Evolutionary conservation across 2,329 filamentous ascomycete genomes (phyloP), one percentile per base, ranked within the genome.

Genomic region (Penicillium paneum): DNA sequence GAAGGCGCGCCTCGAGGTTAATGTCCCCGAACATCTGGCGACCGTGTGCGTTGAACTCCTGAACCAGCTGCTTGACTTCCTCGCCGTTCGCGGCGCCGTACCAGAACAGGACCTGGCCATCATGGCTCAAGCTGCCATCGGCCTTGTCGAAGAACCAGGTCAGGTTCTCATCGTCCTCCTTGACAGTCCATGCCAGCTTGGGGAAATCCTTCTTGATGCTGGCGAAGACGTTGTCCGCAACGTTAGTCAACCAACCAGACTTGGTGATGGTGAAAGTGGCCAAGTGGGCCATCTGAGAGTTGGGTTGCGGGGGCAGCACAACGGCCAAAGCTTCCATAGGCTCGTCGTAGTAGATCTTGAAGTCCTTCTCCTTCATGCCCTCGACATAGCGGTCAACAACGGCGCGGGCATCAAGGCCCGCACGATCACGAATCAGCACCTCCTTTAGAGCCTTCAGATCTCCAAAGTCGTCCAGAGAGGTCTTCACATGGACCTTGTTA

Each of bases 111-210:
- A 97, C 90, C 68, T 92, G 90, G 55, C 91, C 91, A 63, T 90
- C 86, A 52, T 87, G 85, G 59, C 88, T 90, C 66, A 97, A 83
- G 74, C 90, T 96, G 53, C 94, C 93, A 64, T 97, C 91, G 10
- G 93, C 89, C 81, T 96, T 96, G 75, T 96, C 92, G 64, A 96
- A 95, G 80, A 97, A 97, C 94, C 93, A 97, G 11, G 91, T 92
- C 66, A 97, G 80, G 73, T 97, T 97, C 81, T 97, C 93, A 66
- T 97, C 92, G 64, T 95, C 89, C 68, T 92, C 88, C 78, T 90
- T 93, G 57, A 97, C 93, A n/a, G 91, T 96, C 93, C 92, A 99
- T 60, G 91, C 89, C 61, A 97, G 81, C 76, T 88, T 91, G 52
- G 91, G 86, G 73, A 92, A 89, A 69, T 97, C 93, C 75, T 96